Evolutionary conservation across 805 yeast genomes (phyloP).

Genomic region (Helenozyma baotianmanensis): DNA sequence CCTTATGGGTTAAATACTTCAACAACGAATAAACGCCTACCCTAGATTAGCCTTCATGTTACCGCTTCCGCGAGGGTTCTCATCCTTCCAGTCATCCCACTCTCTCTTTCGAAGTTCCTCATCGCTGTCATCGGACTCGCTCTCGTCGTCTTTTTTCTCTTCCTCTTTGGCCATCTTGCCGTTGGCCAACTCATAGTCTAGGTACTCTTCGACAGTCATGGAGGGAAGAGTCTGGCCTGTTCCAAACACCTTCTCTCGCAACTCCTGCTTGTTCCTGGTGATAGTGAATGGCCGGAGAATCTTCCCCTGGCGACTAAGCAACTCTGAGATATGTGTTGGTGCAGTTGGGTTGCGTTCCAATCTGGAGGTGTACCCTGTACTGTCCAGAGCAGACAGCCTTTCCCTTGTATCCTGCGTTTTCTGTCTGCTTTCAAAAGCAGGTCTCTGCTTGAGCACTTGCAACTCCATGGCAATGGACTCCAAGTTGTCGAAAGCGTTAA

Average conservation of each 20-base stretch:
- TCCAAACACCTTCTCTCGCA: slow-evolving; percentile 69
- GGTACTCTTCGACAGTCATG: slow-evolving; percentile 87
- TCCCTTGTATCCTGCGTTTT: too few species aligned
- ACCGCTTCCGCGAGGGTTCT: slow-evolving; percentile 84
- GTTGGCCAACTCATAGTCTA: slow-evolving; percentile 78
- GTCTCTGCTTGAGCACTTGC: slow-evolving; percentile 52
- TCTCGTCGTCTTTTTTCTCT: slow-evolving; percentile 35
- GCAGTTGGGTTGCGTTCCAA: slow-evolving; percentile 48
- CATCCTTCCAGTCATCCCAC: slow-evolving; percentile 94
- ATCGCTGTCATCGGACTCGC: slow-evolving; percentile 49
- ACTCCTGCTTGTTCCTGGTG: slow-evolving; percentile 48
- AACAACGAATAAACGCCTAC: slow-evolving; percentile 8
- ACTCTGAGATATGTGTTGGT: slow-evolving; percentile 21
- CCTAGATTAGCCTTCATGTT: slow-evolving; percentile 57
- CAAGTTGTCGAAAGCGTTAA: slow-evolving; percentile 51
- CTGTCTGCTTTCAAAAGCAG: slow-evolving; percentile 6
- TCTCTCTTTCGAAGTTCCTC: slow-evolving; percentile 73
- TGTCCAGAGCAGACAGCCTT: slow-evolving; percentile 1
- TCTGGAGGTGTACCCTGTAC: slow-evolving; percentile 58
- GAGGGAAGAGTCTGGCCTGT: slow-evolving; percentile 93
- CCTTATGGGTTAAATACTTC: slow-evolving; percentile 4
- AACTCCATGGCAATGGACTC: slow-evolving; percentile 63
- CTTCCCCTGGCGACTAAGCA: slow-evolving; percentile 69
- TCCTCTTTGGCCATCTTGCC: slow-evolving; percentile 70
- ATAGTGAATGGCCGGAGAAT: slow-evolving; percentile 82